Base-by-base conservation (phyloP, 192 early-diverging fungal species). In the Thamnidium elegans region DNA sequence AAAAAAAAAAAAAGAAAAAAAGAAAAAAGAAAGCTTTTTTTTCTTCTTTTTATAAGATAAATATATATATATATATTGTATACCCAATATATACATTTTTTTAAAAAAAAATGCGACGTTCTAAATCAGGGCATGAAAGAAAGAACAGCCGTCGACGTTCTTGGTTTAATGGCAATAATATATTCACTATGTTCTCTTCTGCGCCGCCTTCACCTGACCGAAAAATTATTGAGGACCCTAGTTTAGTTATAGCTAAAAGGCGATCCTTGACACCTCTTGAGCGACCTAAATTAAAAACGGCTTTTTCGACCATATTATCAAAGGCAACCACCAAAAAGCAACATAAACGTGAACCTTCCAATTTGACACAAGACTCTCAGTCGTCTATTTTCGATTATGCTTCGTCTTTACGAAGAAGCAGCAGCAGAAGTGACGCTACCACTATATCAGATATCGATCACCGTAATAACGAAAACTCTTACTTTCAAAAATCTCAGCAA, bases 111-210 rank as follows among this genome's bases (percentile, higher is more conserved):
- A 43, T 64, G 39, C 52, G 42, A 31, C 31, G 52, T n/a, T 54
- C 63, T 9, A 64, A 52, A 43, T 32, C 39, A 4, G n/a, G 11
- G 30, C 5, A 20, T n/a, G 34, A 50, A 42, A 39, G 51, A 20
- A 53, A 64, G 15, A 15, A 1, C 5, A 30, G 32, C 4, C 30
- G 61, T 42, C 51, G 63, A 17, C 31, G 51, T 53, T 64, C 63
- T 5, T 64, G 63, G 63, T 64, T 64, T 19, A 50, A 53, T 21
- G 47, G 50, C 13, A 23, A 20, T 39, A 45, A 43, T 26, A 15
- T 64, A 7, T 64, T 64, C 39, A 31, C 34, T 15, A 13, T 64
- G 11, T 64, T 64, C 36, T 19, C 39, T 53, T 64, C 63, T 4
- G 42, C 50, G 4, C 63, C 63, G 13, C 36, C 50, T 42, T 64